phyloP scores from a whole-genome alignment of 1,139 yeast genomes.

The Pichia sp. region DNA sequence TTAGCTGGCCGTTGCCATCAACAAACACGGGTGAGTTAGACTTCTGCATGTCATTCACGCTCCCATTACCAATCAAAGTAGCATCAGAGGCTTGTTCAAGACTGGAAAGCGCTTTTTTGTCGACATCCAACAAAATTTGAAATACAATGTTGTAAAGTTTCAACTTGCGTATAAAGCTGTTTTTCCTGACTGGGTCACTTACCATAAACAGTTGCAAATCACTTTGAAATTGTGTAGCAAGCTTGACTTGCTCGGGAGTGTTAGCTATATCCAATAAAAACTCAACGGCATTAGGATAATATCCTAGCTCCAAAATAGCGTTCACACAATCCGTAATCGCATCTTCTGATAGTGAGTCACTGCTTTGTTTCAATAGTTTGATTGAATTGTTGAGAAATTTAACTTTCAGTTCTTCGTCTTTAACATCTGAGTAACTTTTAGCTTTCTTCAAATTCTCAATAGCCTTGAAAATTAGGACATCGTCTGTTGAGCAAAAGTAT shows the following conservation, averaged over 20 bases:
- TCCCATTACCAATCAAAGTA: conserved; percentile 16
- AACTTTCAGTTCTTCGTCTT: conserved; percentile 62
- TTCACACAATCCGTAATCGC: conserved; percentile 76
- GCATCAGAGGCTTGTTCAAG: conserved; percentile 38
- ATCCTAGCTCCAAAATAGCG: conserved; percentile 73
- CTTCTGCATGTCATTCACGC: background rate
- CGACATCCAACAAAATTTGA: conserved; percentile 66
- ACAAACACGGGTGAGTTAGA: conserved; percentile 22
- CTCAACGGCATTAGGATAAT: conserved; percentile 81
- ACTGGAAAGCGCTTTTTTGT: conserved; percentile 56
- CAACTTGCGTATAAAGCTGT: conserved; percentile 36
- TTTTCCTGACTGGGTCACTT: conserved; percentile 24
- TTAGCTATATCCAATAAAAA: conserved; percentile 74
- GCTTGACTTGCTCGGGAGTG: conserved; percentile 57
- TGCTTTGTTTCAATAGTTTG: conserved; percentile 71
- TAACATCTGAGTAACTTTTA: conserved; percentile 61
- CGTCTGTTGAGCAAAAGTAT: conserved; percentile 89
- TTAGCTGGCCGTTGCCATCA: conserved; percentile 33
- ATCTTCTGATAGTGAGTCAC: conserved; percentile 66
- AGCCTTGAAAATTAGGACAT: conserved; percentile 90
- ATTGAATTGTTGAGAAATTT: conserved; percentile 71
- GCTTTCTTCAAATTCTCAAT: conserved; percentile 88
- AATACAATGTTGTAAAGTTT: conserved; percentile 71
- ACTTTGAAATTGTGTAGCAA: conserved; percentile 49
- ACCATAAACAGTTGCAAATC: conserved; percentile 36